Evolutionary conservation across 2,329 filamentous ascomycete species (phyloP).

Genomic region (Sarocladiaceae sp.): DNA sequence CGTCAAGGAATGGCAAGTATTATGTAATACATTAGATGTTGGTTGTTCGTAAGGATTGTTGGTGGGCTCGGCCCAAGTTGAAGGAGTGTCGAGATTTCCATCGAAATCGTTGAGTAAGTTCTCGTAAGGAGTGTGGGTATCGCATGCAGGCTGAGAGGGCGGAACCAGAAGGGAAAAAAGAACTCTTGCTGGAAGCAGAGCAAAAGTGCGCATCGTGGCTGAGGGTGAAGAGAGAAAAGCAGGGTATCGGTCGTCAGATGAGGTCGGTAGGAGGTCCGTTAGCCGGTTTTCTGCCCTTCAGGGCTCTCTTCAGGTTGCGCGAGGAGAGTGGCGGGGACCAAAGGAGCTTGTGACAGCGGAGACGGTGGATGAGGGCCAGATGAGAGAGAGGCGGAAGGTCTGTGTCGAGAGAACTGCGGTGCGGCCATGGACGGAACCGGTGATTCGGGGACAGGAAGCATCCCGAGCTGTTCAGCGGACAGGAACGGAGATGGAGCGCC

Average conservation of each 20-base stretch:
- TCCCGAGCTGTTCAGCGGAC: constrained; percentile 34
- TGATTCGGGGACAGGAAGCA: constrained; percentile 40
- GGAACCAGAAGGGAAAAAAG: not conserved
- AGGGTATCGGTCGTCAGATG: constrained; percentile 28
- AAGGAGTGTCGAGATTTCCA: constrained; percentile 1
- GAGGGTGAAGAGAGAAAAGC: too few species aligned
- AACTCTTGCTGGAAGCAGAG: not conserved
- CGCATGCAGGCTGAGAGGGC: not conserved
- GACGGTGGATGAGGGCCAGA: constrained; percentile 28
- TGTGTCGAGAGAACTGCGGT: constrained; percentile 30
- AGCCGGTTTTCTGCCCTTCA: constrained; percentile 19
- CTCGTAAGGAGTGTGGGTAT: not conserved
- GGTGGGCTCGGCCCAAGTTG: not conserved
- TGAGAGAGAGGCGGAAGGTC: constrained; percentile 29
- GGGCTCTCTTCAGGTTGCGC: constrained; percentile 23
- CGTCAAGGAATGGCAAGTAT: not conserved
- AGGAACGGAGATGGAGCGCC: constrained; percentile 39
- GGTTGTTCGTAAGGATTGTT: not conserved
- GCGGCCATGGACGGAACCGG: constrained; percentile 29
- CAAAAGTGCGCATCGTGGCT: constrained; percentile 19
- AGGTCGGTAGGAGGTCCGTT: not conserved
- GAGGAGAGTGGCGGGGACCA: constrained; percentile 17
- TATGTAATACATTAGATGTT: not conserved
- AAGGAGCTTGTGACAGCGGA: constrained; percentile 25
- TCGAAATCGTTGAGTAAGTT: not conserved